Conservation (phyloP, 2,329 filamentous ascomycete genomes). For the Penicillium oxalicum region DNA sequence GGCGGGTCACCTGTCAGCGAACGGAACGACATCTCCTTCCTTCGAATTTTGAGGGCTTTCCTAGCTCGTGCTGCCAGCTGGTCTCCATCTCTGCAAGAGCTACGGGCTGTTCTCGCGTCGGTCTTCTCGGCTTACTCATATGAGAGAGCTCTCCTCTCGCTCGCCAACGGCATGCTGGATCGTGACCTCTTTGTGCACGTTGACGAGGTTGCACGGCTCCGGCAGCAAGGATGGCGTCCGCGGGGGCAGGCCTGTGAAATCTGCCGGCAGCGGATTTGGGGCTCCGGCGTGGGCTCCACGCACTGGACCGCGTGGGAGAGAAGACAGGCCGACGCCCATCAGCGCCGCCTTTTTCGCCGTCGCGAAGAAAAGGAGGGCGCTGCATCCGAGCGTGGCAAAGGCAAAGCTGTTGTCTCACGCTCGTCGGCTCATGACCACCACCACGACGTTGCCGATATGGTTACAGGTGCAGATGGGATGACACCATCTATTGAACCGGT, state of each 20-base stretch:
- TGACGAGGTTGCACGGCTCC: conserved; percentile 62
- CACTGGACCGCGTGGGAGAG: conserved; percentile 80
- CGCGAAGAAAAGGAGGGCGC: conserved; percentile 27
- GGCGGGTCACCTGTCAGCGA: conserved; percentile 26
- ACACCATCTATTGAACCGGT: conserved; percentile 23
- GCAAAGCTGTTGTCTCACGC: conserved; percentile 31
- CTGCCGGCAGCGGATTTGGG: conserved; percentile 79
- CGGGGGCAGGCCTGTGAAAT: conserved; percentile 80
- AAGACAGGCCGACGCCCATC: conserved; percentile 37
- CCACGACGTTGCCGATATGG: conserved; percentile 2
- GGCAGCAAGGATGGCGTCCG: conserved; percentile 84
- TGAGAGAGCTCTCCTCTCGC: conserved; percentile 77
- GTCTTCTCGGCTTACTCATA: conserved; percentile 96
- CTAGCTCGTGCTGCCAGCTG: conserved; percentile 72
- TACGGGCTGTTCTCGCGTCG: conserved; percentile 75
- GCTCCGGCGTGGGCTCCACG: conserved; percentile 69
- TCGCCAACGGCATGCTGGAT: conserved; percentile 82
- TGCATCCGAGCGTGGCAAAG: conserved; percentile 31
- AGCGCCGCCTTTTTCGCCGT: conserved; percentile 25
- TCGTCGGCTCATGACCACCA: conserved; percentile 10
- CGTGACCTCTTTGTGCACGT: conserved; percentile 84
- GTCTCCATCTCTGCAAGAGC: conserved; percentile 79
- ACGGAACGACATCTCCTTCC: conserved; percentile 64
- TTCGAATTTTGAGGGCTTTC: conserved; percentile 83
- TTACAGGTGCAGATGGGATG: not conserved